Percentiles rank a stretch among this genome's conserved stretches.
Conservation (phyloP, 441 rosid species). For the Jatropha podagrica region DNA sequence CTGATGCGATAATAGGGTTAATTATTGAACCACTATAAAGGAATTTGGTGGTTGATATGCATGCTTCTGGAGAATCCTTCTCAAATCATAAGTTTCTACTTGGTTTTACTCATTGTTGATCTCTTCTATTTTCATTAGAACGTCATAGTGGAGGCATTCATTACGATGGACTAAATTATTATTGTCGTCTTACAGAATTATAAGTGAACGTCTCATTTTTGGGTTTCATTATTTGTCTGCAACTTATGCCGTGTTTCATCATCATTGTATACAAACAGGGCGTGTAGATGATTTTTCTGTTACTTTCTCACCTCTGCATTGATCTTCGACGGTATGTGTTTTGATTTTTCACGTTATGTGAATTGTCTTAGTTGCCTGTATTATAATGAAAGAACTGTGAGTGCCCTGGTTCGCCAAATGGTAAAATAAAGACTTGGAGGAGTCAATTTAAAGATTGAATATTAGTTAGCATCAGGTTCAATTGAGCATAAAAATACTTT, state of each 20-base stretch:
- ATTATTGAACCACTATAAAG: conserved; percentile 19
- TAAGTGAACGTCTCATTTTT: neutral
- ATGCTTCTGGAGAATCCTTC: conserved; percentile 21
- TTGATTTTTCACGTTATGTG: neutral
- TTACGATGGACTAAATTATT: neutral
- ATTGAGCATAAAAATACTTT: neutral
- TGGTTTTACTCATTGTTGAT: neutral
- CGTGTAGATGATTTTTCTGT: neutral
- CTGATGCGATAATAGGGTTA: conserved; percentile 6
- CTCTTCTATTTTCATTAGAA: neutral
- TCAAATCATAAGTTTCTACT: conserved; percentile 16
- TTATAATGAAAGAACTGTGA: neutral
- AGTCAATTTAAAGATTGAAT: neutral
- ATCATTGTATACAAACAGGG: neutral
- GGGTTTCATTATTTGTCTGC: neutral
- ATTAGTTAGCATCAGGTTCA: neutral
- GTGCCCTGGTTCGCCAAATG: neutral
- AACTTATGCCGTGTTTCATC: neutral
- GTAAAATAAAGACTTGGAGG: neutral
- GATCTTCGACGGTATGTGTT: neutral
- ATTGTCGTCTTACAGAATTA: conserved; percentile 2
- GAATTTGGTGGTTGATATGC: conserved; percentile 17
- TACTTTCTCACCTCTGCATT: neutral
- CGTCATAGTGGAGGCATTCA: conserved; percentile 10
- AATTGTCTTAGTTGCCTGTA: neutral